Conservation (phyloP, 2,329 filamentous ascomycete genomes). For the Colletotrichum musae region DNA sequence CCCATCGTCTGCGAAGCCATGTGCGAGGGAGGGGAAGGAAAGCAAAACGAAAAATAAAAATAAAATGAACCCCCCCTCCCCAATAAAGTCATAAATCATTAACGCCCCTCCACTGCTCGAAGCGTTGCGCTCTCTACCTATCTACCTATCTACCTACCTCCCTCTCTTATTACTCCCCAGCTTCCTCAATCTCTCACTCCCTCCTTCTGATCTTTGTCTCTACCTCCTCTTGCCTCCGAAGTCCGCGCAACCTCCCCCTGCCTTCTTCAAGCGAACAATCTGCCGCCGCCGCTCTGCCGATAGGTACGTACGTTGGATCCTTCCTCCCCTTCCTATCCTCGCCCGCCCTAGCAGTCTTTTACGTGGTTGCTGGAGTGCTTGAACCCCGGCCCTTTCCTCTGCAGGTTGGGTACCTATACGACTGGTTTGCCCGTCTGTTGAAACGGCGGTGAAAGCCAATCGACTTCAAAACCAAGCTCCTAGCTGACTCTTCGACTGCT, state of each 20-base stretch:
- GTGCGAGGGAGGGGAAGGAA: not conserved
- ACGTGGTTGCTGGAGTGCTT: constrained; percentile 11
- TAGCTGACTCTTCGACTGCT: too few species aligned
- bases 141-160: not conserved
- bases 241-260: constrained; percentile 4
- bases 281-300: constrained; percentile 14
- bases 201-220: not conserved
- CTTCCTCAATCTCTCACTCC: too few species aligned
- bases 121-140: not conserved
- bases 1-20: constrained; percentile 29
- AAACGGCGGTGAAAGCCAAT: constrained; percentile 43
- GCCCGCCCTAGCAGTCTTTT: constrained; percentile 5
- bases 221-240: constrained; percentile 3
- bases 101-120: too few species aligned
- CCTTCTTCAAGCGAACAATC: constrained; percentile 2
- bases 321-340: constrained; percentile 29
- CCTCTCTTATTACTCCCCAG: not conserved
- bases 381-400: constrained; percentile 31
- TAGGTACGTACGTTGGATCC: constrained; percentile 28
- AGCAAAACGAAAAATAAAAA: too few species aligned
- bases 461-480: not conserved
- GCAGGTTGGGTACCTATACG: constrained; percentile 29
- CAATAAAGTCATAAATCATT: too few species aligned
- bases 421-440: constrained; percentile 22
- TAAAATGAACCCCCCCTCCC: too few species aligned